phyloP scores from a whole-genome alignment of 2,329 filamentous ascomycete genomes.

The Penicillium sclerotigenum region DNA sequence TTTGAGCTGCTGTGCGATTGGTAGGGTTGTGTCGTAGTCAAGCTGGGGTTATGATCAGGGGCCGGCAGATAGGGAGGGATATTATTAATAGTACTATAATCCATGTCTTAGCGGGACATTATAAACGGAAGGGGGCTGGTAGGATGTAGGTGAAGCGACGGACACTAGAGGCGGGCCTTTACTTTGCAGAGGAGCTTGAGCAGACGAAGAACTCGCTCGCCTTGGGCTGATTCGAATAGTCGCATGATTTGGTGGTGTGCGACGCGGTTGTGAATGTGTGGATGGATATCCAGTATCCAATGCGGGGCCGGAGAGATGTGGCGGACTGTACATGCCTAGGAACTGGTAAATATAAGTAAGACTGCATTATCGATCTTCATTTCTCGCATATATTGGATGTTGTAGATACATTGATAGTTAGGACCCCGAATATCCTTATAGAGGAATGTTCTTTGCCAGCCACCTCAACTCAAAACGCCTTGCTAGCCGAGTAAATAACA shows the following conservation, averaged over 20 bases:
- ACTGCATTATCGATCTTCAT: background rate
- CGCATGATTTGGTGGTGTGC: constrained; percentile 2
- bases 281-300: too few species aligned
- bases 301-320: too few species aligned
- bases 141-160: constrained; percentile 10
- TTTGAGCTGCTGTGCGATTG: too few species aligned
- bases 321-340: background rate
- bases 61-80: constrained; percentile 17
- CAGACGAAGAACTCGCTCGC: background rate
- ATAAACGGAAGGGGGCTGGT: constrained; percentile 12
- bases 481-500: constrained; percentile 20
- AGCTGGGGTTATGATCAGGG: too few species aligned
- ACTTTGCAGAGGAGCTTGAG: constrained; percentile 1
- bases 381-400: background rate
- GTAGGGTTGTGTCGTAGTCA: too few species aligned
- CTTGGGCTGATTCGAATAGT: background rate
- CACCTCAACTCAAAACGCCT: constrained; percentile 23
- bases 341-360: background rate
- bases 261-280: background rate
- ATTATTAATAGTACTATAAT: too few species aligned
- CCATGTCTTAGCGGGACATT: constrained; percentile 10
- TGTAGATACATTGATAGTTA: background rate
- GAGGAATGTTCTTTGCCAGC: background rate
- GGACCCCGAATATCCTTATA: background rate
- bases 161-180: constrained; percentile 16